Base-by-base conservation (phyloP, 352 stramenopile genomes). In the Phytophthora palmivora region DNA sequence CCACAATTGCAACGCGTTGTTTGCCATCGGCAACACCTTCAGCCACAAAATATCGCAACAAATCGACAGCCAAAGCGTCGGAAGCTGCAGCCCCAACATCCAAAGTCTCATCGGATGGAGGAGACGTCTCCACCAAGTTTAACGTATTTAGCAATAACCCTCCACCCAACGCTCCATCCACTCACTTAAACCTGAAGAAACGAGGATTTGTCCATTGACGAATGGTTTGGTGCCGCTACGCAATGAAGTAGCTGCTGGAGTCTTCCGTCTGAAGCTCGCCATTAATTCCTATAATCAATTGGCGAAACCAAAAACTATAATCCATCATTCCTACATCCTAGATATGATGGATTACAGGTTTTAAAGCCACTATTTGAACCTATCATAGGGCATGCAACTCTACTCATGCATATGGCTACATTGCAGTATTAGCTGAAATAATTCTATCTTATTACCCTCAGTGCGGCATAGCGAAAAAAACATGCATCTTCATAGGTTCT, bases 21-120 rank as follows among this genome's bases (percentile, higher is more conserved):
- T 58, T 28, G 14, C 67, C 61, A 16, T 81, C 64, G 6, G 74
- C 72, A 22, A 91, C 64, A 14, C 71, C 82, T 54, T 92, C 73
- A 1, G 74, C 84, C 8, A 74, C 66, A 26, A 92, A 92, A 46
- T 91, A 92, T 1, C 84, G 78, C 11, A 86, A 67, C 28, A 92
- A 26, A 19, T 91, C 83, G 30, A 84, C 53, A 15, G 74, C 70
- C 19, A 89, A 59, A 16, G 51, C 36, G 2, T 68, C 32, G 15
- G 76, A 74, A 4, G 75, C 56, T 15, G 44, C 41, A 21, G 47
- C 36, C 12, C 30, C 58, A 10, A 49, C n/a, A 33, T 55, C 50
- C 12, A 36, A 44, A n/a, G 19, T n/a, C 3, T 15, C 32, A 8
- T 55, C 42, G 19, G 48, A 50, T 18, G 16, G 26, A 3, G 43